Conservation (phyloP, 768 basidiomycete genomes). For the Amanita pallidorosea region DNA sequence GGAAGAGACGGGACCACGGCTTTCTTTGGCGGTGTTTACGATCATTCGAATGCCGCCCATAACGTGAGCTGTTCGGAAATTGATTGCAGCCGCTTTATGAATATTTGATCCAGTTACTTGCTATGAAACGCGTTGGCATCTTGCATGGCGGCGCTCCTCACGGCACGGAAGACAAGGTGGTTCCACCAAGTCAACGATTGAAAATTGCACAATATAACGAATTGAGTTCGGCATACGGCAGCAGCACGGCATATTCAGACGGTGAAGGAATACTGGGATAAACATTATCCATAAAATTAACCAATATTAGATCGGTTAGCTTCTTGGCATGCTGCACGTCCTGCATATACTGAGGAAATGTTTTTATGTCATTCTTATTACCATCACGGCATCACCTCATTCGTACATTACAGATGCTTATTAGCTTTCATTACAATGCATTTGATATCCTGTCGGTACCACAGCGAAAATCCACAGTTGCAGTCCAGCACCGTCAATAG, state of each 20-base stretch:
- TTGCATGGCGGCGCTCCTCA: constrained; percentile 51
- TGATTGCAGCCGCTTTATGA: background rate
- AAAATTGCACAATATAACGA: constrained; percentile 60
- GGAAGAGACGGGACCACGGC: constrained; percentile 90
- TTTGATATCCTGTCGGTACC: too few species aligned
- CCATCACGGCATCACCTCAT: background rate
- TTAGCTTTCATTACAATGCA: too few species aligned
- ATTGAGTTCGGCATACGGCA: constrained; percentile 40
- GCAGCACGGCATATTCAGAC: constrained; percentile 47
- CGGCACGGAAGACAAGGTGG: constrained; percentile 46
- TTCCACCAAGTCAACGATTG: constrained; percentile 66
- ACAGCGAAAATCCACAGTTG: too few species aligned
- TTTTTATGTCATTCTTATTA: background rate
- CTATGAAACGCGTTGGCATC: constrained; percentile 58
- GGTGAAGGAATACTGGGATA: constrained; percentile 33
- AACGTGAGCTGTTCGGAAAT: constrained; percentile 37
- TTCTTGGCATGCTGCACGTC: background rate
- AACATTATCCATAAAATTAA: background rate
- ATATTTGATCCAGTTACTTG: constrained; percentile 30
- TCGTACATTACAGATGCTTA: background rate
- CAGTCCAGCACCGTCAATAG: too few species aligned
- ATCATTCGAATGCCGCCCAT: constrained; percentile 83
- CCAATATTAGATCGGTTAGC: background rate
- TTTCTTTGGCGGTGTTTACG: constrained; percentile 89
- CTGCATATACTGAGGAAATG: background rate